Evolutionary conservation across 202 grass and related monocot genomes (phyloP).

Genomic region (Schoenoplectus tabernaemontani): DNA sequence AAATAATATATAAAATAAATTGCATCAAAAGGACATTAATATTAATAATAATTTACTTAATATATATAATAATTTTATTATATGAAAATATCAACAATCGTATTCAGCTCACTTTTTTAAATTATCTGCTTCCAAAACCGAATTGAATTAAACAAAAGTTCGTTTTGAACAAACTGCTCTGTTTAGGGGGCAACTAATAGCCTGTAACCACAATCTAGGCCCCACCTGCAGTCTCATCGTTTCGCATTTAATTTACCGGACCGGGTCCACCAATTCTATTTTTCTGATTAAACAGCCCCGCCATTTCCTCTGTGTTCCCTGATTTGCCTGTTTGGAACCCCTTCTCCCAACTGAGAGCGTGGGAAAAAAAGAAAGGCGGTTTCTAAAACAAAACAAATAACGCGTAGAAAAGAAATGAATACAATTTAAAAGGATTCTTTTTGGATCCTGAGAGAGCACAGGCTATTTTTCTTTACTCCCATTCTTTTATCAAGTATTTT

Average conservation of each 20-base stretch:
- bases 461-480: too few species aligned
- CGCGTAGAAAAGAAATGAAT: background rate
- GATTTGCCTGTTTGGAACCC: background rate
- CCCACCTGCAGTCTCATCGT: background rate
- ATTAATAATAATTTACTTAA: too few species aligned
- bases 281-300: background rate
- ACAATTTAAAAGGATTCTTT: background rate
- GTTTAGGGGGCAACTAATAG: background rate
- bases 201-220: background rate
- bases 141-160: background rate
- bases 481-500: background rate
- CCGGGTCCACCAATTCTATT: background rate
- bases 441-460: too few species aligned
- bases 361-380: background rate
- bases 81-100: too few species aligned
- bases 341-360: background rate
- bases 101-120: too few species aligned
- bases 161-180: background rate
- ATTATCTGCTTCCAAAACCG: background rate
- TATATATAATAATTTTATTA: too few species aligned
- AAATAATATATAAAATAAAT: too few species aligned
- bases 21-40: too few species aligned
- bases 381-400: conserved; percentile 4
- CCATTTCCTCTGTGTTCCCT: background rate
- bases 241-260: conserved; percentile 4